Percentiles rank a stretch among this genome's conserved stretches.
phyloP scores from a whole-genome alignment of 306 rosid species.

The Gynostemma pentaphyllum region DNA sequence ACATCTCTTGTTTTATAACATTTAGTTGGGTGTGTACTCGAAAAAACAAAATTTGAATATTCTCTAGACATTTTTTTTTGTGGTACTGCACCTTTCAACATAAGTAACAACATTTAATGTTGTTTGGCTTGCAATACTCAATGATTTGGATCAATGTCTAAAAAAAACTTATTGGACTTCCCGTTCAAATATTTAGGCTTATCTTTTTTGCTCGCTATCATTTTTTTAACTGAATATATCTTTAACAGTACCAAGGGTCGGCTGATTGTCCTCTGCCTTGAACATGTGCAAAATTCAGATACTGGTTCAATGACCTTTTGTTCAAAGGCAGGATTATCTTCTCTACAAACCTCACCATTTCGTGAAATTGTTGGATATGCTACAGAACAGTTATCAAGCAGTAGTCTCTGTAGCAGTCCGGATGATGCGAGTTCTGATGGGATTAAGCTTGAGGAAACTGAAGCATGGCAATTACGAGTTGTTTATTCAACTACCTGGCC shows the following conservation, averaged over 20 bases:
- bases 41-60: too few species aligned
- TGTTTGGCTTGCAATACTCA: neutral
- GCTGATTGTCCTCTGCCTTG: constrained; percentile 76
- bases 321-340: constrained; percentile 66
- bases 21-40: too few species aligned
- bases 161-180: neutral
- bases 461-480: constrained; percentile 79
- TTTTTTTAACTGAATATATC: constrained; percentile 26
- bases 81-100: neutral
- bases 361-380: constrained; percentile 59
- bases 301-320: constrained; percentile 76
- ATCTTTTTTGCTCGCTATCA: neutral
- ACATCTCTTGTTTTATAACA: too few species aligned
- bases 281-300: constrained; percentile 82
- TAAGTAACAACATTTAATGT: neutral
- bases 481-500: constrained; percentile 45
- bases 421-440: constrained; percentile 88
- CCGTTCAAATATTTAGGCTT: neutral
- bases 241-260: constrained; percentile 75
- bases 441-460: constrained; percentile 72
- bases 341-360: constrained; percentile 69
- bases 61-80: neutral
- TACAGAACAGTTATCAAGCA: constrained; percentile 74
- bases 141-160: neutral
- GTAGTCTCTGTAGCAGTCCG: constrained; percentile 77